Evolutionary conservation across 2,329 filamentous ascomycete genomes (phyloP).

Genomic region (Scolecobasidium constrictum): DNA sequence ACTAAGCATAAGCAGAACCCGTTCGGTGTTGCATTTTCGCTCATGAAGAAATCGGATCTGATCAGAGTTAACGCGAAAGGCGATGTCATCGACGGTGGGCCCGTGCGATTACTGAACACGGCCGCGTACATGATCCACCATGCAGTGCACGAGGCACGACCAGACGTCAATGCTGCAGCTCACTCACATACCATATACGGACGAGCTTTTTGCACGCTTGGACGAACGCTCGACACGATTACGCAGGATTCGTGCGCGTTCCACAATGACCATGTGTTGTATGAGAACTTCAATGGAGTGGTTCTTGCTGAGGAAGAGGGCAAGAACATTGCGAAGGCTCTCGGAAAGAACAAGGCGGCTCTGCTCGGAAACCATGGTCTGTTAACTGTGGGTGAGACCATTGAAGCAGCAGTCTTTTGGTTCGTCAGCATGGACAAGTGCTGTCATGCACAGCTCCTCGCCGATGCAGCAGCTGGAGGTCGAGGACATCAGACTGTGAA

Average conservation of each 20-base stretch:
- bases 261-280: constrained; percentile 39
- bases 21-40: constrained; percentile 50
- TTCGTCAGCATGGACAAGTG: constrained; percentile 43
- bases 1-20: no score
- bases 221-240: constrained; percentile 47
- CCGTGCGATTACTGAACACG: constrained; percentile 33
- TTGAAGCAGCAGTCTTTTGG: constrained; percentile 44
- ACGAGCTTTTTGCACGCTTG: constrained; percentile 51
- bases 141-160: constrained; percentile 47
- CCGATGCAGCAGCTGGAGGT: constrained; percentile 11
- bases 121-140: constrained; percentile 51
- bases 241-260: constrained; percentile 48
- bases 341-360: constrained; percentile 40
- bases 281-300: constrained; percentile 42
- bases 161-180: constrained; percentile 47
- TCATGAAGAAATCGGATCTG: constrained; percentile 55
- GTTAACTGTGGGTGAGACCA: constrained; percentile 36
- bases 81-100: constrained; percentile 51
- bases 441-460: constrained; percentile 40
- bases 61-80: constrained; percentile 54
- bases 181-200: constrained; percentile 50
- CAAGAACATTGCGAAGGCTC: constrained; percentile 36
- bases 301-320: constrained; percentile 43
- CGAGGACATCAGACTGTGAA: constrained; percentile 8
- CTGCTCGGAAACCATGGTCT: constrained; percentile 44